Evolutionary conservation across 2,329 filamentous ascomycete species (phyloP), one percentile per base, ranked within the genome.

Genomic region (Hypoxylon sp.): DNA sequence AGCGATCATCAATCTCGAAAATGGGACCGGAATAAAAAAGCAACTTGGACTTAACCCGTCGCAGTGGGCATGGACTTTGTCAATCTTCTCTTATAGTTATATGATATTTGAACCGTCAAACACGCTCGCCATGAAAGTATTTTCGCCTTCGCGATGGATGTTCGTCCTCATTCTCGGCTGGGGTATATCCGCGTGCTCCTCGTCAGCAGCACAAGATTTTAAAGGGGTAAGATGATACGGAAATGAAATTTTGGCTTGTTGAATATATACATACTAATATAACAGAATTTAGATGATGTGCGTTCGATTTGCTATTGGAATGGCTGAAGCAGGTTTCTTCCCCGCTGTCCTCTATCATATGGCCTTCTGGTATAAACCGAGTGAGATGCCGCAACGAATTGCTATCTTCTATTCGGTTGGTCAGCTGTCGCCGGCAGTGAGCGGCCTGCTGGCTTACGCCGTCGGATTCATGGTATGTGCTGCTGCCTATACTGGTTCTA

Each of bases 11-110:
- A 81, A 81, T 56, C 74, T 81, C 21, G 80, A 81, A 68, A 67
- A 75, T 23, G 79, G 79, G 19, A 79, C 78, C 2, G 78, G 78
- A 23, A 81, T 81, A 66, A 81, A 81, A 61, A 77, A 77, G 62
- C 74, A 80, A 60, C 77, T 81, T 2, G 60, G 74, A 23, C 68
- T 80, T 10, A 73, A 52, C 34, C 52, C 77, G 1, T 72, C 71
- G 0, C 74, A 81, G 63, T 81, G 80, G 80, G 72, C 80, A 1
- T 81, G 80, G 80, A 78, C 77, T 0, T 70, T 76, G 21, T 80
- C 78, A 10, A 81, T 81, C n/a, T 81, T 81, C 55, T 80, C 77
- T 0, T 81, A 81, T 66, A 79, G 77, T 65, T 81, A 80, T 46
- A 62, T 80, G 55, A 51, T 80, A 32, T 80, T 81, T 52, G 79